Percentiles rank a stretch among this genome's conserved stretches.
Evolutionary conservation across 768 basidiomycete species (phyloP).

Genomic region (Suillus decipiens): DNA sequence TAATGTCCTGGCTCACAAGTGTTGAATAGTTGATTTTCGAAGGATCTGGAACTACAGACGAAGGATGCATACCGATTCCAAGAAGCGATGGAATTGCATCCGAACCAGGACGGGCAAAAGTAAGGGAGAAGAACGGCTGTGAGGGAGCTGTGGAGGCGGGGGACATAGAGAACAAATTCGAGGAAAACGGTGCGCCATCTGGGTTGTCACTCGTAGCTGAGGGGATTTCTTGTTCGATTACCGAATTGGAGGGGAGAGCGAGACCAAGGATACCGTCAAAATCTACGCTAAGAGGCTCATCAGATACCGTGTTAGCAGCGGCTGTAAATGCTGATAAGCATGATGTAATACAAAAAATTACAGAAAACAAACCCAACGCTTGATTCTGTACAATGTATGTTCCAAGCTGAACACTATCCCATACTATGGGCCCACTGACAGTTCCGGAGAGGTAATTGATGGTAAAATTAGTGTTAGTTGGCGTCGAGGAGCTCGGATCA

Average conservation of each 20-base stretch:
- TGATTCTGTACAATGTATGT: slow-evolving; percentile 65
- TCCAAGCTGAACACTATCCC: slow-evolving; percentile 66
- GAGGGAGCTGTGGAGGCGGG: slow-evolving; percentile 53
- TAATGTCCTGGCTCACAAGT: slow-evolving; percentile 42
- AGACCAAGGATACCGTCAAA: slow-evolving; percentile 77
- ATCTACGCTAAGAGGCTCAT: slow-evolving; percentile 56
- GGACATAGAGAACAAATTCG: slow-evolving; percentile 72
- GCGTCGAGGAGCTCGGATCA: slow-evolving; percentile 49
- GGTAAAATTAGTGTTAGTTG: slow-evolving; percentile 45
- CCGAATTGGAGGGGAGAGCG: slow-evolving; percentile 70
- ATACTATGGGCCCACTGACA: slow-evolving; percentile 64
- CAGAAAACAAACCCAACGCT: slow-evolving; percentile 54
- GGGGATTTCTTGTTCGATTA: slow-evolving; percentile 55
- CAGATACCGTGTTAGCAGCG: slow-evolving; percentile 53
- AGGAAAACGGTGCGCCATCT: slow-evolving; percentile 67
- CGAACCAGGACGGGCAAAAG: slow-evolving; percentile 70
- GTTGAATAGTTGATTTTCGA: slow-evolving; percentile 49
- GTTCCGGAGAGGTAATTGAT: slow-evolving; percentile 63
- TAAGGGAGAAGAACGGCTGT: slow-evolving; percentile 64
- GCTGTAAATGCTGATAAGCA: slow-evolving; percentile 38
- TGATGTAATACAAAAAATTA: background rate
- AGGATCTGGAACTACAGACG: slow-evolving; percentile 51
- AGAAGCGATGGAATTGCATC: slow-evolving; percentile 55
- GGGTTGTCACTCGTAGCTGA: slow-evolving; percentile 50
- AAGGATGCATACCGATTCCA: slow-evolving; percentile 71